Evolutionary conservation across 2,329 filamentous ascomycete genomes (phyloP), one percentile per base, ranked within the genome.

Genomic region (Xylaria sp.): DNA sequence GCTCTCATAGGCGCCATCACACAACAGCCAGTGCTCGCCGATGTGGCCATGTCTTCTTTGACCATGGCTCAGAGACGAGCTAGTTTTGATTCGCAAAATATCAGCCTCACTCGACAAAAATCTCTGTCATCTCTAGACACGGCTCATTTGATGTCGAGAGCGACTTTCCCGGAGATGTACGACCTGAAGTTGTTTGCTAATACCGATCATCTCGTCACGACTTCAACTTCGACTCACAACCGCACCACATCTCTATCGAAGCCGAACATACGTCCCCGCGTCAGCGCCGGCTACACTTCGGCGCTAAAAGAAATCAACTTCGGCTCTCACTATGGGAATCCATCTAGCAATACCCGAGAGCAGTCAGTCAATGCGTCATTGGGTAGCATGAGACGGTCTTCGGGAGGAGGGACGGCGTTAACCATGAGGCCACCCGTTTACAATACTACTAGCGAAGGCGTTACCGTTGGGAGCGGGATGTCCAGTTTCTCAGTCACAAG

Each of bases 1-100:
- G 96, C 96, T 2, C 82, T 99, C 53, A 94, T 99, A 70, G 94
- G 95, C 13, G 94, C 94, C 31, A 88, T 99, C 72, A 97, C 94
- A 0, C 92, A 95, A 68, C 92, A 97, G 76, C 95, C 96, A 0
- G 94, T 97, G 0, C 85, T 99, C 15, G 89, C 97, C 76, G 94
- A 98, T 77, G 92, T 98, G 17, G 91, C 91, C 33, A 92, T 97
- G 81, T 93, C 95, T 0, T 97, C 94, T 3, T 85, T 99, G 58
- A 97, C 95, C 1, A 92, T 97, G 90, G 95, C 95, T 4, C 86
- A 90, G 17, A 86, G 90, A 59, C 90, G 89, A 67, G 80, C 82
- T 0, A 80, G 78, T 36, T 76, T 81, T 6, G 81, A 83, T 56
- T 82, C 81, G 28, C 75, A 79, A 77, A 58, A 80, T 44, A 68